These are phyloP conservation scores for Rhizophora apiculata DNA, from an alignment of 345 rosid genomes.

Conservation along the genomic window DNA sequence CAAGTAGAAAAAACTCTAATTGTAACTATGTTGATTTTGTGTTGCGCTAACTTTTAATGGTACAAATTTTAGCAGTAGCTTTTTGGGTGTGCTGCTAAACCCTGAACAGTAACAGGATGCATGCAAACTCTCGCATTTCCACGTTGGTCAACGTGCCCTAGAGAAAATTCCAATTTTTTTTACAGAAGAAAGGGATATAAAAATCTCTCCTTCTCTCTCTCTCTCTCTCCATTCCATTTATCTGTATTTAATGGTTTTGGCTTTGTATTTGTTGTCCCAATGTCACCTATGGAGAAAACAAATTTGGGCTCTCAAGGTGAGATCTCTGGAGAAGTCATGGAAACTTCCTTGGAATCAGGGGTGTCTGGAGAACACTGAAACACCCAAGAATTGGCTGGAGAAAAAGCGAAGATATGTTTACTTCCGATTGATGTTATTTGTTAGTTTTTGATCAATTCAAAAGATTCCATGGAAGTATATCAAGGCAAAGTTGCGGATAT, in stretches of 20 bases:
- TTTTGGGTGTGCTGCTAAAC: too few relatives aligned
- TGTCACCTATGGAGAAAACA: conserved; percentile 33
- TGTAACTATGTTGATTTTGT: too few relatives aligned
- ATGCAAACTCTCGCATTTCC: too few relatives aligned
- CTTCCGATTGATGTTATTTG: not conserved
- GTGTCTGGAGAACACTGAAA: conserved; percentile 14
- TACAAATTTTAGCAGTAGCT: too few relatives aligned
- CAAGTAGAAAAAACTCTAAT: too few relatives aligned
- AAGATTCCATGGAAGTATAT: conserved; percentile 30
- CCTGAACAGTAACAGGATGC: too few relatives aligned
- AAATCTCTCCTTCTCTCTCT: not conserved
- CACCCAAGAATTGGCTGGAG: conserved; percentile 11
- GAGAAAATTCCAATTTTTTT: not conserved
- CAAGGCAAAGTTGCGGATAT: not conserved
- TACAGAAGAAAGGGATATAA: not conserved
- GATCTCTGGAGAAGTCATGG: conserved; percentile 19
- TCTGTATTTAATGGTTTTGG: not conserved
- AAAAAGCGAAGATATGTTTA: conserved; percentile 2
- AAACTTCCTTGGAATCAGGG: conserved; percentile 44
- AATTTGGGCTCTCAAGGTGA: conserved; percentile 20
- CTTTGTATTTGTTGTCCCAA: conserved; percentile 15
- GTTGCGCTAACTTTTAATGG: too few relatives aligned
- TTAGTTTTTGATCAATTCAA: conserved; percentile 24
- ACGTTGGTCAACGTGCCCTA: not conserved
- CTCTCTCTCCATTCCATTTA: not conserved